Base-by-base conservation (phyloP, 129 eudicot species). In the Deinandra increscens region DNA sequence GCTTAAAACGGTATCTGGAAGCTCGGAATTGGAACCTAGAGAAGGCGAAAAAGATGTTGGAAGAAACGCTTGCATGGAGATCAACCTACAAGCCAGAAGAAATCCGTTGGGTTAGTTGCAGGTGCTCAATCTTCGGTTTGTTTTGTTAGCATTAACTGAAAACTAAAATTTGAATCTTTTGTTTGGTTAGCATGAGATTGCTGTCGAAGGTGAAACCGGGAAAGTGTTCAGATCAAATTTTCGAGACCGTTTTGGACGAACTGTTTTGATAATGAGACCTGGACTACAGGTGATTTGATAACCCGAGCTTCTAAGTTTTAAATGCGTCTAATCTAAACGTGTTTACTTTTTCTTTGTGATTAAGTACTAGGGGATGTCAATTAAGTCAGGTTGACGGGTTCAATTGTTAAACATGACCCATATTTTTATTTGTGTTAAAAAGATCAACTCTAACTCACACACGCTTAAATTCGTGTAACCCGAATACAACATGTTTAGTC, bases 171-270 rank as follows among this genome's bases (percentile, higher is more conserved):
- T 81, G 7, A 11, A 7, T 60, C 44, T 43, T 71, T 74, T 12
- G 58, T 9, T 41, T 79, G 74, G 58, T 58, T 77, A 91, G 98
- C 71, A 71, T 62, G 95, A 92, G 72, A 90, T 92, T 53, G 95
- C 96, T 12, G 41, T 48, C 29, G 96, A 92, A 79, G 96, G 98
- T 12, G 98, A 92, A 78, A 92, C 98, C 0, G 98, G 98, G 43
- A 89, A 93, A 78, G 68, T 85, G 7, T 93, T 65, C 73, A 85
- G 95, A 72, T 91, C 98, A 58, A 83, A 80, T 73, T 92, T 89
- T 31, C 96, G 60, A 74, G 98, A 92, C 66, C 95, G 91, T 39
- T 23, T 79, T 12, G 98, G 98, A 33, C 83, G 96, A 76, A 76
- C 88, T 6, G 96, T 92, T 70, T 88, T 92, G 60, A 86, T 92